Evolutionary conservation across 176 grass and related monocot species (phyloP).

Genomic region (Musa acuminata): DNA sequence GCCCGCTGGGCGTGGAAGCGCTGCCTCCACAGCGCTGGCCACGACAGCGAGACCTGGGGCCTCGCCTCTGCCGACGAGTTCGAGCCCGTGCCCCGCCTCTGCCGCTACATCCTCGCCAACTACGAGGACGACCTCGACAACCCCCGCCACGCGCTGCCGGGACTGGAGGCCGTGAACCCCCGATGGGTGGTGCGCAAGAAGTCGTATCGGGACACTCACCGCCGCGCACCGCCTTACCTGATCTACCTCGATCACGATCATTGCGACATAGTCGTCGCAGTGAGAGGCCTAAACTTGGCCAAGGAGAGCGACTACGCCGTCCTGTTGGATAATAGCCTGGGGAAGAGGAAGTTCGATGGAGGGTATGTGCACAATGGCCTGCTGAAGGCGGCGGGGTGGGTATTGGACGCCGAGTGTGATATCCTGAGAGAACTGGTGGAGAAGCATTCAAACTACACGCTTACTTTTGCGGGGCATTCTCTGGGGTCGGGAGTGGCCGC

Average conservation of each 20-base stretch:
- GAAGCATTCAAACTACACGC: conserved; percentile 45
- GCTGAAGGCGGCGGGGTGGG: conserved; percentile 57
- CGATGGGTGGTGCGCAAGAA: conserved; percentile 40
- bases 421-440: conserved; percentile 45
- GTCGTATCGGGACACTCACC: conserved; percentile 50
- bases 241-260: conserved; percentile 74
- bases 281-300: conserved; percentile 65
- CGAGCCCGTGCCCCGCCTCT: conserved; percentile 62
- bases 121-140: conserved; percentile 39
- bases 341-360: conserved; percentile 65
- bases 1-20: conserved; percentile 94
- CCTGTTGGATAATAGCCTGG: conserved; percentile 74
- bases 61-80: conserved; percentile 54
- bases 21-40: conserved; percentile 63
- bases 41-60: conserved; percentile 77
- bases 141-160: conserved; percentile 22
- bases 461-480: conserved; percentile 73
- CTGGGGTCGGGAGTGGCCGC: conserved; percentile 65
- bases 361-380: conserved; percentile 88
- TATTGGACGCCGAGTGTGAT: conserved; percentile 70
- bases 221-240: conserved; percentile 70
- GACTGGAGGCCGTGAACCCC: conserved; percentile 29
- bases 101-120: conserved; percentile 81
- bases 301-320: conserved; percentile 74
- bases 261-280: conserved; percentile 62